Evolutionary conservation across 140 eudicot species (phyloP).

Genomic region (Ambrosia hybrid): DNA sequence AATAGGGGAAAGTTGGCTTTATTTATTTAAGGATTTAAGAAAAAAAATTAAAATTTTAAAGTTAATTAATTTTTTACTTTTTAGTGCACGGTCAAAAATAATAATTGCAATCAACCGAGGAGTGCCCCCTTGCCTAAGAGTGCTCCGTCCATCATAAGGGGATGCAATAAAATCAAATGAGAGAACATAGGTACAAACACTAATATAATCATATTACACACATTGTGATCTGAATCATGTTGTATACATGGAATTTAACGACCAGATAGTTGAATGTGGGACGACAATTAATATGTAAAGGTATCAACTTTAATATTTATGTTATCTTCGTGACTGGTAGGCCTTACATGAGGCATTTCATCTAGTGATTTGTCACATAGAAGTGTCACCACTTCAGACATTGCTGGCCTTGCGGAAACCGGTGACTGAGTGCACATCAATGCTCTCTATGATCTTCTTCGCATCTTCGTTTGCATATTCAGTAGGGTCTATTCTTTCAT

Average conservation of each 20-base stretch:
- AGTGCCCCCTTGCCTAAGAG: no score
- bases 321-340: conserved; percentile 22
- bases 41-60: no score
- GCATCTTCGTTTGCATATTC: conserved; percentile 33
- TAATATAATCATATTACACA: neutral
- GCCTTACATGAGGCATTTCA: conserved; percentile 21
- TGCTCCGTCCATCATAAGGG: neutral
- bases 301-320: conserved; percentile 15
- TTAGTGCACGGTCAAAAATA: no score
- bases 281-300: conserved; percentile 15
- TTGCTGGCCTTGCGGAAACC: conserved; percentile 32
- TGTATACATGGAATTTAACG: conserved; percentile 16
- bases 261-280: conserved; percentile 23
- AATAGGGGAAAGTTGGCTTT: no score
- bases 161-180: neutral
- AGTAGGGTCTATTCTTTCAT: conserved; percentile 27
- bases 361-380: conserved; percentile 35
- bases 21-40: no score
- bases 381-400: conserved; percentile 31
- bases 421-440: conserved; percentile 22
- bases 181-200: neutral
- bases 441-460: conserved; percentile 32
- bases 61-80: no score
- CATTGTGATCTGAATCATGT: neutral
- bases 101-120: no score